A percentile compares a stretch with the other conserved stretches of the same genome.
Evolutionary conservation across 2,329 filamentous ascomycete genomes (phyloP).

Genomic region (Calonectria pseudoturangicola): DNA sequence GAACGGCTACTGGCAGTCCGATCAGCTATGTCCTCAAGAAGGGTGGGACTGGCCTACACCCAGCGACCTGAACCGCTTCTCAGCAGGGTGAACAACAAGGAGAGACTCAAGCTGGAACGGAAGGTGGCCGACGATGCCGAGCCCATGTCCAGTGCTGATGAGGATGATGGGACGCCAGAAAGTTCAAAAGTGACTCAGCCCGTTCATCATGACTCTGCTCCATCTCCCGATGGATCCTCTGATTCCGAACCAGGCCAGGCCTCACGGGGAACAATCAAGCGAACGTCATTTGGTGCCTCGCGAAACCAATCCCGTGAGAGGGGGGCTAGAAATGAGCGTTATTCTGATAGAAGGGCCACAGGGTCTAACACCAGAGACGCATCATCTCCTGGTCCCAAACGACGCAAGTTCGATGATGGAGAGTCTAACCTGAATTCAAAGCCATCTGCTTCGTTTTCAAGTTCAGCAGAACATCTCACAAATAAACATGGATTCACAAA

Average conservation of each 20-base stretch:
- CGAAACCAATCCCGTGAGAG: slow-evolving; percentile 30
- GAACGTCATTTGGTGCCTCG: slow-evolving; percentile 56
- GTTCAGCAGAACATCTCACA: slow-evolving; percentile 50
- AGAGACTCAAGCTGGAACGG: slow-evolving; percentile 37
- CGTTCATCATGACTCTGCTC: neutral
- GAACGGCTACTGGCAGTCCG: neutral
- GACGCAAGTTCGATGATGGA: slow-evolving; percentile 37
- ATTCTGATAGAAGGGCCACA: slow-evolving; percentile 12
- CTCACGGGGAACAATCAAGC: slow-evolving; percentile 57
- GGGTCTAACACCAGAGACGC: slow-evolving; percentile 11
- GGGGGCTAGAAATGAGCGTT: slow-evolving; percentile 28
- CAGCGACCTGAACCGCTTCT: slow-evolving; percentile 47
- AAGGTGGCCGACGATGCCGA: slow-evolving; percentile 47
- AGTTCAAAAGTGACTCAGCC: neutral
- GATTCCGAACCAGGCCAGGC: slow-evolving; percentile 55
- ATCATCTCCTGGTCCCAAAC: slow-evolving; percentile 42
- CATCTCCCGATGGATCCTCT: slow-evolving; percentile 32
- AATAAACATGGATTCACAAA: slow-evolving; percentile 52
- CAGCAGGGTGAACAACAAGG: slow-evolving; percentile 18
- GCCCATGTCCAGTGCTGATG: slow-evolving; percentile 57
- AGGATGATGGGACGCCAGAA: slow-evolving; percentile 33
- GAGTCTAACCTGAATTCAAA: slow-evolving; percentile 3
- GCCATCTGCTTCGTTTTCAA: slow-evolving; percentile 31
- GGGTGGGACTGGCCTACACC: slow-evolving; percentile 46
- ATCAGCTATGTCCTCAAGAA: slow-evolving; percentile 27